Conservation (phyloP, 805 yeast genomes). For the Barnettozyma salicaria region DNA sequence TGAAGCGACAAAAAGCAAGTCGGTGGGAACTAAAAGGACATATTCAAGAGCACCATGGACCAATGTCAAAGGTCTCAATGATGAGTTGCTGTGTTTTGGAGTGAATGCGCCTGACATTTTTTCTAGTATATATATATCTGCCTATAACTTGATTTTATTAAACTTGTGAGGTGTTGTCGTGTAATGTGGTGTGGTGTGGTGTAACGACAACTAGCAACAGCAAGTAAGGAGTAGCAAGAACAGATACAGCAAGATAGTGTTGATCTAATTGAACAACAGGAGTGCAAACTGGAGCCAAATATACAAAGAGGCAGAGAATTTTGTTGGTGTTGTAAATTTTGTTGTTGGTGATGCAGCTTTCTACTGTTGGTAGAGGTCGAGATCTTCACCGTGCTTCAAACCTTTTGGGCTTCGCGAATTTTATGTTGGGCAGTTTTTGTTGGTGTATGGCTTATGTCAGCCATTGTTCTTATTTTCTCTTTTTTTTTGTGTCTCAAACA, state of each 20-base stretch:
- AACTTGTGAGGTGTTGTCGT: not conserved
- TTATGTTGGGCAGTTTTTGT: constrained; percentile 13
- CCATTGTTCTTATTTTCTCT: not conserved
- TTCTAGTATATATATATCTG: not conserved
- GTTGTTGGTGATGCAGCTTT: constrained; percentile 4
- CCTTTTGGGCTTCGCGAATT: constrained; percentile 2
- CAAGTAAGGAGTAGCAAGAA: constrained; percentile 2
- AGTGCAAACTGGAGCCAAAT: constrained; percentile 4
- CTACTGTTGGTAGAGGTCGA: not conserved
- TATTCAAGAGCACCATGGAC: constrained; percentile 86
- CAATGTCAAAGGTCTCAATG: constrained; percentile 76
- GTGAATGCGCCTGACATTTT: constrained; percentile 26
- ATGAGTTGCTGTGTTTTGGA: constrained; percentile 27
- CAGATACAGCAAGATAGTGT: not conserved
- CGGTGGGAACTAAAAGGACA: constrained; percentile 79
- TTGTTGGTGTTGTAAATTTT: constrained; percentile 7
- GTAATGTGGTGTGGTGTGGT: constrained; percentile 7
- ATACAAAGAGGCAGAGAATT: constrained; percentile 3
- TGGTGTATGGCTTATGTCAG: constrained; percentile 5
- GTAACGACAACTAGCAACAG: constrained; percentile 1
- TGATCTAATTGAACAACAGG: not conserved
- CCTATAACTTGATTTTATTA: not conserved
- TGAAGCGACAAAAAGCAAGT: constrained; percentile 69
- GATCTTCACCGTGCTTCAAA: not conserved
- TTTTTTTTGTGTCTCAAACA: not conserved